phyloP scores from a whole-genome alignment of 2,329 filamentous ascomycete species.

The Didymella segeticola region DNA sequence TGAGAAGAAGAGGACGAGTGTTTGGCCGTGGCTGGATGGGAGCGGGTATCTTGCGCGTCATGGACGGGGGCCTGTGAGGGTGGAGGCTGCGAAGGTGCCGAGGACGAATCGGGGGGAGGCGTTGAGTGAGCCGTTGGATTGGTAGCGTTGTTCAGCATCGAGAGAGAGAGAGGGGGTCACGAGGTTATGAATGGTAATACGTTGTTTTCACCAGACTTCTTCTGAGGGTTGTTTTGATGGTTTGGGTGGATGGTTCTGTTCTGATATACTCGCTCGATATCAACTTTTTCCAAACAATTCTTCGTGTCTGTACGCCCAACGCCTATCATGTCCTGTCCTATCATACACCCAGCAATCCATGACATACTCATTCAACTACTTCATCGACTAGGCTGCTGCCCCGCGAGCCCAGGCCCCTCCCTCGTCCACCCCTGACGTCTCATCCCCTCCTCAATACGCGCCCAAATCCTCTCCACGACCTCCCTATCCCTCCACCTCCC shows the following conservation, averaged over 20 bases:
- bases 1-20: slow-evolving; percentile 75
- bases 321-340: no score
- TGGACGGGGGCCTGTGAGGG: slow-evolving; percentile 64
- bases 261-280: no score
- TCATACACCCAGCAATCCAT: no score
- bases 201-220: no score
- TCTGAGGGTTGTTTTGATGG: no score
- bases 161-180: no score
- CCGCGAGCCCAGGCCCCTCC: slow-evolving; percentile 64
- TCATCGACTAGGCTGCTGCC: slow-evolving; percentile 24
- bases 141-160: no score
- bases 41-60: slow-evolving; percentile 74
- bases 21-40: slow-evolving; percentile 92
- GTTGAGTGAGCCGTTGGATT: slow-evolving; percentile 85
- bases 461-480: slow-evolving; percentile 92
- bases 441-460: slow-evolving; percentile 87
- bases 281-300: background rate
- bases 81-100: slow-evolving; percentile 74
- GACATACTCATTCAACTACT: no score
- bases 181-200: background rate
- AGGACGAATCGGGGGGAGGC: slow-evolving; percentile 88
- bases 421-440: slow-evolving; percentile 80
- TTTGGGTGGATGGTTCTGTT: background rate
- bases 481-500: slow-evolving; percentile 86
- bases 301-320: slow-evolving; percentile 3